phyloP scores from a whole-genome alignment of 2,329 filamentous ascomycete species.

The Whalleya microplaca region DNA sequence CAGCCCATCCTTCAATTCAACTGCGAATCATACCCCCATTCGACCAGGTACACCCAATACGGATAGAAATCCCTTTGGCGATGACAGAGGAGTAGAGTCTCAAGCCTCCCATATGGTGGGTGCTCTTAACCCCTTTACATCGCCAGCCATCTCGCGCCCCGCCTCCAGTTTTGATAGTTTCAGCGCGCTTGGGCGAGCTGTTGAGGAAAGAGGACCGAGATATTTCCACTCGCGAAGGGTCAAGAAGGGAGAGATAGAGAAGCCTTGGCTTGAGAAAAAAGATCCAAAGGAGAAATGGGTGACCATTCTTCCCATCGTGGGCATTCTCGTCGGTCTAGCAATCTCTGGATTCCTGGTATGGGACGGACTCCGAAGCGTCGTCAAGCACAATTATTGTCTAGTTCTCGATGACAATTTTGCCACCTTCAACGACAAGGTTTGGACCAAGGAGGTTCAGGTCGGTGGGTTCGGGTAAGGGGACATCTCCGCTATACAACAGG shows the following conservation, averaged over 20 bases:
- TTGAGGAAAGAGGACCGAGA: constrained; percentile 47
- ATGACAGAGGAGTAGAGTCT: constrained; percentile 35
- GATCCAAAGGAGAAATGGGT: constrained; percentile 86
- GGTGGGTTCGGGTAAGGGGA: constrained; percentile 72
- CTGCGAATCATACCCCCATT: constrained; percentile 45
- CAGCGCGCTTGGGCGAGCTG: constrained; percentile 42
- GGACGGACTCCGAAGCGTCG: constrained; percentile 72
- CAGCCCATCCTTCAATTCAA: constrained; percentile 42
- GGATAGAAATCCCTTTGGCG: constrained; percentile 47
- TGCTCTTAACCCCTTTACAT: constrained; percentile 50
- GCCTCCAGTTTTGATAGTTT: constrained; percentile 52
- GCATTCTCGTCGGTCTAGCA: constrained; percentile 68
- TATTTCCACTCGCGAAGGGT: constrained; percentile 78
- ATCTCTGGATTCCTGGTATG: constrained; percentile 74
- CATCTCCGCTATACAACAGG: background rate
- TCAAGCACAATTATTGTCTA: constrained; percentile 73
- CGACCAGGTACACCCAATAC: constrained; percentile 48
- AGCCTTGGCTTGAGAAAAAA: constrained; percentile 75
- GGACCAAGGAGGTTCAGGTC: constrained; percentile 75
- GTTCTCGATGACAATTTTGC: constrained; percentile 70
- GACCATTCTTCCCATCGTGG: constrained; percentile 76
- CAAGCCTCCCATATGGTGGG: constrained; percentile 23
- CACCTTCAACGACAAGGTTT: constrained; percentile 60
- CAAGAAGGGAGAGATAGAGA: constrained; percentile 72
- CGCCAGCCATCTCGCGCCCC: constrained; percentile 48